phyloP scores from a whole-genome alignment of 768 basidiomycete species.

The Neoboletus brunneissimus region DNA sequence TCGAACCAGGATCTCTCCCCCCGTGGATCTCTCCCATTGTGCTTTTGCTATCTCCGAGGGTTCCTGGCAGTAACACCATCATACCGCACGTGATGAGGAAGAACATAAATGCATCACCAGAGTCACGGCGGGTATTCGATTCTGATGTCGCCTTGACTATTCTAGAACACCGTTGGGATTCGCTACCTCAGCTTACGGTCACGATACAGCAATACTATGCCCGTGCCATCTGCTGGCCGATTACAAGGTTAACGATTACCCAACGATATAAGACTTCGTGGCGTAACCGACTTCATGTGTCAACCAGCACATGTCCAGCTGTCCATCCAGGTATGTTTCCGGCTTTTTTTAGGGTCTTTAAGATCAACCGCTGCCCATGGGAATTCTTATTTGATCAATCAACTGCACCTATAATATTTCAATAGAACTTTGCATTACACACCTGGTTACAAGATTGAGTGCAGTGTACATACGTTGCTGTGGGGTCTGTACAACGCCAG shows the following conservation, averaged over 20 bases:
- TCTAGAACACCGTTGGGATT: neutral
- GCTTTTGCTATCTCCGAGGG: neutral
- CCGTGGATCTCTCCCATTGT: neutral
- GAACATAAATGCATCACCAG: neutral
- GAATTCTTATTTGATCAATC: no score
- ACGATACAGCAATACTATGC: neutral
- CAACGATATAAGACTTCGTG: neutral
- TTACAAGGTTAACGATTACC: neutral
- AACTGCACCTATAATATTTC: no score
- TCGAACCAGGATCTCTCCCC: neutral
- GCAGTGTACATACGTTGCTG: no score
- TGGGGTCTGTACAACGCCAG: no score
- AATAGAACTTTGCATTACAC: neutral
- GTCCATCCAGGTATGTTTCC: no score
- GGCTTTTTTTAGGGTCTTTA: no score
- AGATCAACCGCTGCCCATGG: no score
- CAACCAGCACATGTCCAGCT: no score
- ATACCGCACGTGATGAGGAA: neutral
- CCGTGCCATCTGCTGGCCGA: neutral
- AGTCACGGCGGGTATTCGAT: no score
- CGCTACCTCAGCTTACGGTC: neutral
- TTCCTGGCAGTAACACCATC: neutral
- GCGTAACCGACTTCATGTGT: neutral
- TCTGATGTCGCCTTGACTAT: neutral
- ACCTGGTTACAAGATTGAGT: no score